Conservation (phyloP, 139 green algal genomes). For the Chlorokybus atmophyticus region DNA sequence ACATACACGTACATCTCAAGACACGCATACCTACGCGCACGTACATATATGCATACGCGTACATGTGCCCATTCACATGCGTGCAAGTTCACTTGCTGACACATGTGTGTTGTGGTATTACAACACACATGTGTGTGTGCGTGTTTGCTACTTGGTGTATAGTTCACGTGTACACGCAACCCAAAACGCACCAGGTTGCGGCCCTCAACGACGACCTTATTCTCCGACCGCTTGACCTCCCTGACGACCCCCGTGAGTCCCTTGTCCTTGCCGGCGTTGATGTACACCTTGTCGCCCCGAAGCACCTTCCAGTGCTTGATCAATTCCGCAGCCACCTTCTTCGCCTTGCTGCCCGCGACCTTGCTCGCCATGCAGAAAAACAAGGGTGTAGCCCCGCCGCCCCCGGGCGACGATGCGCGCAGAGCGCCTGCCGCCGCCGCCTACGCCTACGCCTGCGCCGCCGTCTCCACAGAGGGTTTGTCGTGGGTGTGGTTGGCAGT, state of each 20-base stretch:
- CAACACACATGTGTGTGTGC: not conserved
- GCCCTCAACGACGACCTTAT: constrained; percentile 51
- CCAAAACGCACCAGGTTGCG: constrained; percentile 48
- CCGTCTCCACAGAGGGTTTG: too few species aligned
- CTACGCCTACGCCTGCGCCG: too few species aligned
- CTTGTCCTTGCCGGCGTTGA: constrained; percentile 56
- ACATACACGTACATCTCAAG: too few species aligned
- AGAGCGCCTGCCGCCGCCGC: too few species aligned
- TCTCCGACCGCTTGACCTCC: constrained; percentile 26
- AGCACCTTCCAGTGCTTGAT: constrained; percentile 40
- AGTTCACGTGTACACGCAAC: constrained; percentile 25
- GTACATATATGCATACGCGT: too few species aligned
- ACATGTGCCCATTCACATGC: constrained; percentile 7
- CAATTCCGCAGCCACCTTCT: too few species aligned
- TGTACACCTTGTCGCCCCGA: constrained; percentile 44
- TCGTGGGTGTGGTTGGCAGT: too few species aligned
- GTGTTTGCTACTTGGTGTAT: not conserved
- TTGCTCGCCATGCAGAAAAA: too few species aligned
- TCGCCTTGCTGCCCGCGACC: too few species aligned
- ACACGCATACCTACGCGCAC: too few species aligned
- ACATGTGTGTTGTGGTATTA: not conserved
- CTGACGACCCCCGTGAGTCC: constrained; percentile 45
- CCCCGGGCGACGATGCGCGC: too few species aligned
- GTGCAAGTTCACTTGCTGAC: not conserved
- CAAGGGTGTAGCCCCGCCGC: too few species aligned